These are phyloP conservation scores for Actinomortierella wolfii DNA, from an alignment of 371 early-diverging fungal genomes.

Conservation along the genomic window DNA sequence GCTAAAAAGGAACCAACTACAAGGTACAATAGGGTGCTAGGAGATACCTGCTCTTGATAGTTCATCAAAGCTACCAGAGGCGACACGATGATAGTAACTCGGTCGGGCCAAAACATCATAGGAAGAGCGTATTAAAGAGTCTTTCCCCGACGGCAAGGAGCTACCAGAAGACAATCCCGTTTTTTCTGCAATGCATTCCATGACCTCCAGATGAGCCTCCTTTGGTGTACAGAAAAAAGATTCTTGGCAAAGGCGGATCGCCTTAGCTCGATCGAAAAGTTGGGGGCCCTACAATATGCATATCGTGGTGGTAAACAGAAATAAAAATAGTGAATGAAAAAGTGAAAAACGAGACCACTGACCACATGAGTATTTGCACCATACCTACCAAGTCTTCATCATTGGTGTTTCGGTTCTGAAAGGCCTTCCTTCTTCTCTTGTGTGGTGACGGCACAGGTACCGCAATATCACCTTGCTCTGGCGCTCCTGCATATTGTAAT, in stretches of 20 bases:
- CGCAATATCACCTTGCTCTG: no score
- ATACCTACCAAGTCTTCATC: no score
- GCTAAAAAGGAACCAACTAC: not conserved
- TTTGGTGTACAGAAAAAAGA: constrained; percentile 20
- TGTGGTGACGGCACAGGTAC: no score
- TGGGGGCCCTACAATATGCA: no score
- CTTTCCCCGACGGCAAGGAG: constrained; percentile 22
- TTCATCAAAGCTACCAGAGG: constrained; percentile 19
- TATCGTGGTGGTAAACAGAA: no score
- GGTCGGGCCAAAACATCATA: constrained; percentile 5
- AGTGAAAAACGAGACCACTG: no score
- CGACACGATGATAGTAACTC: constrained; percentile 10
- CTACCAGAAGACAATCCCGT: constrained; percentile 15
- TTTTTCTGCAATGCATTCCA: constrained; percentile 12
- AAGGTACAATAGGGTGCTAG: not conserved
- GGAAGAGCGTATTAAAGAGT: constrained; percentile 22
- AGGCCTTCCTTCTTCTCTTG: no score
- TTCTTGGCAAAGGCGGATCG: constrained; percentile 12
- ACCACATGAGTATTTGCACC: no score
- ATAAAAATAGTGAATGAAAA: no score
- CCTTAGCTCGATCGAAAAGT: constrained; percentile 9
- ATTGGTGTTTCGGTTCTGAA: no score
- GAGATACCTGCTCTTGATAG: constrained; percentile 17
- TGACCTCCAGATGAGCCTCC: constrained; percentile 12
- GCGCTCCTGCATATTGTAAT: no score